A percentile compares a stretch with the other conserved stretches of the same genome.
Evolutionary conservation across 2,329 filamentous ascomycete genomes (phyloP).

Genomic region (Metarhizium album): DNA sequence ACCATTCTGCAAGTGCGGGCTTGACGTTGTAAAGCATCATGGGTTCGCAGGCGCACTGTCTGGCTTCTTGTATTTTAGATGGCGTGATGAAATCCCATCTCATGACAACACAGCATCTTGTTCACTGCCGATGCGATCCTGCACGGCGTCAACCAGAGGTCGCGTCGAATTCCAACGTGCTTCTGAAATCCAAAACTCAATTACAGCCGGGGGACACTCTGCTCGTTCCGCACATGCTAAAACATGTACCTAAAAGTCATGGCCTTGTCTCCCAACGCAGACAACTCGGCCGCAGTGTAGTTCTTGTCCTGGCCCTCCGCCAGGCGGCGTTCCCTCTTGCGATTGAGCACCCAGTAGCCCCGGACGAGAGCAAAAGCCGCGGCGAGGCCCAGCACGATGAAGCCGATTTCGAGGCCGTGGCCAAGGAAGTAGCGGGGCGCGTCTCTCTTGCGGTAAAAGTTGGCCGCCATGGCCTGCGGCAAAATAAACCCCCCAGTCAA

Average conservation of each 20-base stretch:
- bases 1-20: no score
- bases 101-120: no score
- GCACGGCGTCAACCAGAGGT: no score
- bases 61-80: no score
- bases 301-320: conserved; percentile 27
- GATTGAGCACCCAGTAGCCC: conserved; percentile 48
- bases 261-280: conserved; percentile 48
- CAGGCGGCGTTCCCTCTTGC: conserved; percentile 38
- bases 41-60: no score
- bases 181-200: no score
- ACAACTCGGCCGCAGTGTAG: conserved; percentile 38
- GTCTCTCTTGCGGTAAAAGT: conserved; percentile 52
- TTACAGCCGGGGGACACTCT: neutral
- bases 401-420: conserved; percentile 38
- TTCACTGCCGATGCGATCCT: no score
- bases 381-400: conserved; percentile 34
- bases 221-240: conserved; percentile 11
- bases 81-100: no score
- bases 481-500: neutral
- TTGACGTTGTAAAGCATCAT: no score
- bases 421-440: conserved; percentile 38
- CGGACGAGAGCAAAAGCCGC: conserved; percentile 33
- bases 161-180: no score
- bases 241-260: conserved; percentile 53
- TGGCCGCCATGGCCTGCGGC: conserved; percentile 54